A percentile compares a stretch with the other conserved stretches of the same genome.
Conservation (phyloP, 228 moss, liverwort and hornwort species). For the Sphagnum fallax region DNA sequence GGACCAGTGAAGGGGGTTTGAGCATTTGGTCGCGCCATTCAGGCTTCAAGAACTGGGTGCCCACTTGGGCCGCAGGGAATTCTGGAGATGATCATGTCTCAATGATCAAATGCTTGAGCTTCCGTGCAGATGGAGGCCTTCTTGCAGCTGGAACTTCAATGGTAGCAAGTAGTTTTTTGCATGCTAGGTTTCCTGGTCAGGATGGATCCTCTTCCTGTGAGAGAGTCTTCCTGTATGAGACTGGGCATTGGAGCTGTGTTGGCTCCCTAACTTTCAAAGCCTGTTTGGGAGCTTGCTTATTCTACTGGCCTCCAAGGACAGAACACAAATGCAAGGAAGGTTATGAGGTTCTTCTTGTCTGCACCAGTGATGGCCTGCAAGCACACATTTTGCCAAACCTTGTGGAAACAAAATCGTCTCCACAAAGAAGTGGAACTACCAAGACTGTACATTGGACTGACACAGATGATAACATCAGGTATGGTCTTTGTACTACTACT, state of each 20-base stretch:
- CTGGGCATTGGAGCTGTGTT: constrained; percentile 20
- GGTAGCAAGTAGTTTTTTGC: not conserved
- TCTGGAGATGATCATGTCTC: constrained; percentile 4
- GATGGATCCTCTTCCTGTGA: constrained; percentile 7
- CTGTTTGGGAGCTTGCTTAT: constrained; percentile 27
- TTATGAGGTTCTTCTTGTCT: constrained; percentile 31
- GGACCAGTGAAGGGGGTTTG: constrained; percentile 17
- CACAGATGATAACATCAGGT: not conserved
- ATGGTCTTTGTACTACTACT: not conserved
- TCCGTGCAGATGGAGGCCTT: constrained; percentile 32
- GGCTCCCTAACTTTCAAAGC: constrained; percentile 23
- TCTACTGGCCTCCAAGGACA: constrained; percentile 18
- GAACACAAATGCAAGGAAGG: constrained; percentile 11
- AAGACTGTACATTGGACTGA: constrained; percentile 25
- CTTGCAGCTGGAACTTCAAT: constrained; percentile 25
- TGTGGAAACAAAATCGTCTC: constrained; percentile 1
- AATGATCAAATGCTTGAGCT: constrained; percentile 26
- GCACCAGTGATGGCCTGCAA: constrained; percentile 32
- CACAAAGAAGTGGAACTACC: constrained; percentile 4
- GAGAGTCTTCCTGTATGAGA: constrained; percentile 24
- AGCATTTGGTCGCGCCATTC: constrained; percentile 24
- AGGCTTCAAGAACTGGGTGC: constrained; percentile 10
- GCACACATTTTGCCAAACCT: constrained; percentile 32
- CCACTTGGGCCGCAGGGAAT: constrained; percentile 8
- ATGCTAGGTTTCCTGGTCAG: not conserved